These are phyloP conservation scores for Zychaea mexicana DNA, from an alignment of 371 early-diverging fungal species.

Conservation along the genomic window DNA sequence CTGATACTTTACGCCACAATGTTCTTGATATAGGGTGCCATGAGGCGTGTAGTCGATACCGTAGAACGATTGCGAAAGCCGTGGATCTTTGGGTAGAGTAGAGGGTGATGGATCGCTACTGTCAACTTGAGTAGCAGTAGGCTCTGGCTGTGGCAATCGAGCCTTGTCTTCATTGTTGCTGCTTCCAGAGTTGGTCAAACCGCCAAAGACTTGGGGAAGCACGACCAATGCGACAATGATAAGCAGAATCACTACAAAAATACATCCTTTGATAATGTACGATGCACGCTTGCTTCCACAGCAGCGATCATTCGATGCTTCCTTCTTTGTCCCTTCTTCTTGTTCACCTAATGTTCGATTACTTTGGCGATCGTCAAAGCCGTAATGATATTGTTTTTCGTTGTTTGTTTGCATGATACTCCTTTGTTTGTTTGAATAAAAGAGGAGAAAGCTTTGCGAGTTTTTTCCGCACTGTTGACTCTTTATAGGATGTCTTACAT, in stretches of 20 bases:
- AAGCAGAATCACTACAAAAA: background rate
- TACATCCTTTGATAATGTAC: slow-evolving; percentile 12
- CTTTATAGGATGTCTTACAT: background rate
- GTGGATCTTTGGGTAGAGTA: slow-evolving; percentile 13
- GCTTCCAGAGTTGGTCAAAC: background rate
- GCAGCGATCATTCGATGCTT: background rate
- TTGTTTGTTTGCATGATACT: slow-evolving; percentile 6
- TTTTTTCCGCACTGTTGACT: background rate
- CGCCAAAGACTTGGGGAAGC: slow-evolving; percentile 8
- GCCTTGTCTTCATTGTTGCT: background rate
- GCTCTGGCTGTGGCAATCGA: background rate
- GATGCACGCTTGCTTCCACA: slow-evolving; percentile 6
- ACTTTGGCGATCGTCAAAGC: background rate
- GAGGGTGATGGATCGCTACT: background rate
- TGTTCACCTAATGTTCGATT: background rate
- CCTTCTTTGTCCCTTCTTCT: slow-evolving; percentile 55
- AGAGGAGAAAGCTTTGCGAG: background rate
- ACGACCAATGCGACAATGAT: slow-evolving; percentile 9
- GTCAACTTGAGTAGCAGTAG: background rate
- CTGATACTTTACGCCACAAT: slow-evolving; percentile 37
- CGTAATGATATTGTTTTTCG: background rate
- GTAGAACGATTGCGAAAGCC: slow-evolving; percentile 37
- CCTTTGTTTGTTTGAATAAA: slow-evolving; percentile 3
- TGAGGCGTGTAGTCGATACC: slow-evolving; percentile 53
- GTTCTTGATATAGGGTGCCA: slow-evolving; percentile 33